Evolutionary conservation across 1,284 basidiomycete genomes (phyloP).

Genomic region (Pascua guehoae): DNA sequence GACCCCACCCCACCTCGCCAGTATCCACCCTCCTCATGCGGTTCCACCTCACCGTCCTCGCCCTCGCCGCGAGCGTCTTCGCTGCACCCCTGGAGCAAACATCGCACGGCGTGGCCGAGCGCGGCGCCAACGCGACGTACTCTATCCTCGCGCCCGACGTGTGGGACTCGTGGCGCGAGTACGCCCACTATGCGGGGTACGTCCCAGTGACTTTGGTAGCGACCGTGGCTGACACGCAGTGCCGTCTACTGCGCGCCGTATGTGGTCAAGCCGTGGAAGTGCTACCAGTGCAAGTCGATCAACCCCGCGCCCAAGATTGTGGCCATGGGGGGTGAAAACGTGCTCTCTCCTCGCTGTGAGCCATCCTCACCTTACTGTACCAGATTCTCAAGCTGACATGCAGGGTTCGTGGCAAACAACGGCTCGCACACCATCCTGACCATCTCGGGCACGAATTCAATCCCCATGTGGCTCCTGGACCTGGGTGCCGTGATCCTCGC

Average conservation of each 20-base stretch:
- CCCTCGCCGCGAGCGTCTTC: too few species aligned
- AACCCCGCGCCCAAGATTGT: neutral
- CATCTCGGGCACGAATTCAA: constrained; percentile 25
- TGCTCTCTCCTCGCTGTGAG: neutral
- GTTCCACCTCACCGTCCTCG: too few species aligned
- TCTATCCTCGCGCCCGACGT: too few species aligned
- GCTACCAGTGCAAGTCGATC: neutral
- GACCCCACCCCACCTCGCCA: too few species aligned
- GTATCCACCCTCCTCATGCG: too few species aligned
- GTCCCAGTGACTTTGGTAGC: too few species aligned
- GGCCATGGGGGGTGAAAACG: neutral
- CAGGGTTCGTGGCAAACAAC: constrained; percentile 12
- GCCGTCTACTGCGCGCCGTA: neutral
- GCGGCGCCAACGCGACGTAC: too few species aligned
- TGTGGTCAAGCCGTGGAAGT: constrained; percentile 1
- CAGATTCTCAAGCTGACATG: neutral
- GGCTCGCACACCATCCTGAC: constrained; percentile 16
- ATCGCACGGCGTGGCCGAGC: too few species aligned
- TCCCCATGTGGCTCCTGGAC: constrained; percentile 15
- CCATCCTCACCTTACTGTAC: neutral
- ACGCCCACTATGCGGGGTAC: too few species aligned
- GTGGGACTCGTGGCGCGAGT: too few species aligned
- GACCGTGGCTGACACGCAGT: neutral
- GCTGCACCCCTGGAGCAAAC: too few species aligned
- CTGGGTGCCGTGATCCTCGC: constrained; percentile 14